Conservation (phyloP, 192 early-diverging fungal genomes). For the Lunasporangiospora selenospora region DNA sequence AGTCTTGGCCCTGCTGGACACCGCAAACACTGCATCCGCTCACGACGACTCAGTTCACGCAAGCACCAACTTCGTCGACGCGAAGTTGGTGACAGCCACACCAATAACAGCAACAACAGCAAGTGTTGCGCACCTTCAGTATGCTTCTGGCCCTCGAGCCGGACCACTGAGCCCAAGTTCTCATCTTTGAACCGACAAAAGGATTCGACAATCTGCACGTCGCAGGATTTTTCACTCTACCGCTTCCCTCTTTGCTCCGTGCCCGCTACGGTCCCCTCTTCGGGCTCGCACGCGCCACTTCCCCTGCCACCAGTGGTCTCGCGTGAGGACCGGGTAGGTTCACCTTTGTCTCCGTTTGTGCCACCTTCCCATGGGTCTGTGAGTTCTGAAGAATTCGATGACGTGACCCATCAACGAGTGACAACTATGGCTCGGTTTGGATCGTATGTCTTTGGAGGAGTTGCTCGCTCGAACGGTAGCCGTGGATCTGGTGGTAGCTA, state of each 20-base stretch:
- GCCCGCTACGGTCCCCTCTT: slow-evolving; percentile 11
- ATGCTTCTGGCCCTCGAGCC: not conserved
- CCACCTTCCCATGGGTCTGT: too few relatives aligned
- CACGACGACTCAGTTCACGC: slow-evolving; percentile 12
- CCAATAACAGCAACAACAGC: not conserved
- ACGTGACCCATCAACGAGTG: too few relatives aligned
- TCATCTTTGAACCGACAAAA: not conserved
- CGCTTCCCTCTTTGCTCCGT: not conserved
- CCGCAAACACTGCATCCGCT: slow-evolving; percentile 6
- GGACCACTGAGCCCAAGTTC: not conserved
- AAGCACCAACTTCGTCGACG: slow-evolving; percentile 20
- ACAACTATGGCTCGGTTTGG: too few relatives aligned
- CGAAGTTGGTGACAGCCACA: not conserved
- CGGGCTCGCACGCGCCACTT: too few relatives aligned
- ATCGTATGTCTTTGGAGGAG: too few relatives aligned
- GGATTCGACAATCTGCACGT: too few relatives aligned
- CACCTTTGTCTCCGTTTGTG: too few relatives aligned
- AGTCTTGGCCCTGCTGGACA: slow-evolving; percentile 3
- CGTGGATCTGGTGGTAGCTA: not conserved
- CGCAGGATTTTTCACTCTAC: too few relatives aligned
- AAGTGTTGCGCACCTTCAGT: slow-evolving; percentile 3
- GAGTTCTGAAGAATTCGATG: too few relatives aligned
- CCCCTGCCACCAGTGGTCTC: too few relatives aligned
- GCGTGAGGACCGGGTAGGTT: too few relatives aligned
- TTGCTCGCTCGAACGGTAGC: not conserved